Percentiles rank a stretch among this genome's conserved stretches.
Evolutionary conservation across 306 rosid genomes (phyloP).

Genomic region (Pachyrhizus erosus): DNA sequence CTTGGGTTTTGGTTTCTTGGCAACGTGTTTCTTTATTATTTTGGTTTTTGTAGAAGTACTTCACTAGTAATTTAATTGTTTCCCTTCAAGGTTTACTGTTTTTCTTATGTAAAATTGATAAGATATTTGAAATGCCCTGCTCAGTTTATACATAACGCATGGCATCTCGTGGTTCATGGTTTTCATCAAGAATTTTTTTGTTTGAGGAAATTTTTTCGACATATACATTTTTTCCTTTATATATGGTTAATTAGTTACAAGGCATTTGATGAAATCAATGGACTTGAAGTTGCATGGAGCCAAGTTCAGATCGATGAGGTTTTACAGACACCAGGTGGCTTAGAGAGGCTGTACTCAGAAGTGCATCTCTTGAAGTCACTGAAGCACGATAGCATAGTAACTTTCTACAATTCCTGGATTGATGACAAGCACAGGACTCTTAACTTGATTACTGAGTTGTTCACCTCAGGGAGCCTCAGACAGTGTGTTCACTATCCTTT

Average conservation of each 20-base stretch:
- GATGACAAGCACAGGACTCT: constrained; percentile 45
- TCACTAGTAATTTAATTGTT: neutral
- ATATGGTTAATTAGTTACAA: neutral
- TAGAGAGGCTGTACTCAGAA: constrained; percentile 71
- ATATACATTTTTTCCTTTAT: neutral
- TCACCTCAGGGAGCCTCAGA: constrained; percentile 25
- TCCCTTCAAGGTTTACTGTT: neutral
- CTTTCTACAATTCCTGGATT: constrained; percentile 84
- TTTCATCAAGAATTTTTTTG: neutral
- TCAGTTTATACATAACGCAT: neutral
- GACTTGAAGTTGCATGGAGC: constrained; percentile 30
- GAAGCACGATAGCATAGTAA: constrained; percentile 71
- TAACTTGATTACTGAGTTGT: constrained; percentile 16
- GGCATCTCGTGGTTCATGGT: neutral
- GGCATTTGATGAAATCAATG: constrained; percentile 7
- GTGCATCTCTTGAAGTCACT: constrained; percentile 79
- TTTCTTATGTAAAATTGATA: neutral
- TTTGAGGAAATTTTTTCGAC: neutral
- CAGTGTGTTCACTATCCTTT: neutral
- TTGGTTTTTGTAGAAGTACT: neutral
- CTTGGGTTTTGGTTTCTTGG: neutral
- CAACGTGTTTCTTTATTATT: neutral
- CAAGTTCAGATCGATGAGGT: constrained; percentile 11
- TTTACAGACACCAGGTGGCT: neutral
- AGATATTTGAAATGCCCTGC: neutral